A percentile compares a stretch with the other conserved stretches of the same genome.
phyloP scores from a whole-genome alignment of 768 basidiomycete species.

The Boletellus ananas region DNA sequence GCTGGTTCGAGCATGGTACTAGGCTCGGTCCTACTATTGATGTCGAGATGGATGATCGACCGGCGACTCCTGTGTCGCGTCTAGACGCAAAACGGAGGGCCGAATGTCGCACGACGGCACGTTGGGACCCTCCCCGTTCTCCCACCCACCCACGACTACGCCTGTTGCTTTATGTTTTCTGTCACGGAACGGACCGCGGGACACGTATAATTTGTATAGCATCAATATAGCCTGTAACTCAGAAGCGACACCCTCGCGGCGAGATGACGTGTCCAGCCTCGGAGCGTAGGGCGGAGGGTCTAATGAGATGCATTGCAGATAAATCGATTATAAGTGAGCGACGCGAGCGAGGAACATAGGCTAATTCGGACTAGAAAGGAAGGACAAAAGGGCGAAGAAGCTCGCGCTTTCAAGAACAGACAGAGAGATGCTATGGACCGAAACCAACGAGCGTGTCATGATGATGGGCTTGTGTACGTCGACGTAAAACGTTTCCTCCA shows the following conservation, averaged over 20 bases:
- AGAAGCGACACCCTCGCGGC: slow-evolving; percentile 8
- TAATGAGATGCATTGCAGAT: slow-evolving; percentile 30
- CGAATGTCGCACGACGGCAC: neutral
- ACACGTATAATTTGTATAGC: slow-evolving; percentile 18
- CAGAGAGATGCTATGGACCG: slow-evolving; percentile 10
- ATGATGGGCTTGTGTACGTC: slow-evolving; percentile 4
- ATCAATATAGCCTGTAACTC: slow-evolving; percentile 28
- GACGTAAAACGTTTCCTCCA: slow-evolving; percentile 7
- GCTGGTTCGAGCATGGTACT: slow-evolving; percentile 55
- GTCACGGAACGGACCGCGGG: slow-evolving; percentile 17
- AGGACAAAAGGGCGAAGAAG: neutral
- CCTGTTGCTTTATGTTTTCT: neutral
- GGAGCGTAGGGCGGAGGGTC: neutral
- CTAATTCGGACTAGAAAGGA: slow-evolving; percentile 13
- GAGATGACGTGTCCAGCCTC: neutral
- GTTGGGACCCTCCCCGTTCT: neutral
- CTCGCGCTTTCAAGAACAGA: slow-evolving; percentile 11
- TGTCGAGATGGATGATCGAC: slow-evolving; percentile 46
- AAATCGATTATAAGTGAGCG: slow-evolving; percentile 22
- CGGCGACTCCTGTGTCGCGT: slow-evolving; percentile 42
- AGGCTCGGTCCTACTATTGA: slow-evolving; percentile 56
- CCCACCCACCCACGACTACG: neutral
- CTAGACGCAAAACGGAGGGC: slow-evolving; percentile 21
- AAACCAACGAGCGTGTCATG: slow-evolving; percentile 19
- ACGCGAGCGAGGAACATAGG: slow-evolving; percentile 17